Conservation (phyloP, 257 asterid species). For the Cynanchum wilfordii region DNA sequence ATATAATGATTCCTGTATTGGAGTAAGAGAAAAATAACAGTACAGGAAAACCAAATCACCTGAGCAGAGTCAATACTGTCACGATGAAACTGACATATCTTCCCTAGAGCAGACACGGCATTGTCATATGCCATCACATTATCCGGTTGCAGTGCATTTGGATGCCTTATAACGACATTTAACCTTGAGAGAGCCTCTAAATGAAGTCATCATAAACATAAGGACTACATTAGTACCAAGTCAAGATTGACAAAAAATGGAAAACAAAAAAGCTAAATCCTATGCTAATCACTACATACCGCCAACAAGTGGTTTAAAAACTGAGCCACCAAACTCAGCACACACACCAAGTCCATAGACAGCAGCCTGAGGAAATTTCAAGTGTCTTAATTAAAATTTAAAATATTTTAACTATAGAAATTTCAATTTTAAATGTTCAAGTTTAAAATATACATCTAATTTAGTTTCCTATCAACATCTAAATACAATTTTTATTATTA, state of each 20-base stretch:
- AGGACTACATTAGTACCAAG: constrained; percentile 4
- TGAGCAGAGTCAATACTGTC: constrained; percentile 85
- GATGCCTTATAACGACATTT: constrained; percentile 71
- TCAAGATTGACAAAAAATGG: not conserved
- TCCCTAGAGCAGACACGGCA: constrained; percentile 96
- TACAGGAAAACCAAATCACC: constrained; percentile 33
- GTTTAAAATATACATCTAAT: too few relatives aligned
- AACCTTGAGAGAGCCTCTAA: constrained; percentile 93
- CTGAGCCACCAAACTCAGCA: constrained; percentile 89
- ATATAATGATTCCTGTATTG: not conserved
- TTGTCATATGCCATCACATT: constrained; percentile 94
- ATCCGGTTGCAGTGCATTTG: constrained; percentile 61
- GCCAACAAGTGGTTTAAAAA: constrained; percentile 79
- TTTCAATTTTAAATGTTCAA: too few relatives aligned
- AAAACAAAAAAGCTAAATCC: not conserved
- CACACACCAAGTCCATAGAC: constrained; percentile 96
- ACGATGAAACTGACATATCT: constrained; percentile 89
- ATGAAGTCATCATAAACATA: constrained; percentile 13
- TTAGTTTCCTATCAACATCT: too few relatives aligned
- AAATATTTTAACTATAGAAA: too few relatives aligned
- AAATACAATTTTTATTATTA: too few relatives aligned
- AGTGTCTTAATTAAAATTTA: too few relatives aligned
- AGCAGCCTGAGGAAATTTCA: constrained; percentile 63
- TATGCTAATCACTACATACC: constrained; percentile 38
- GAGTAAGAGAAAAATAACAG: not conserved